Conservation (phyloP, 2,329 filamentous ascomycete genomes). For the Botrytis cinerea region DNA sequence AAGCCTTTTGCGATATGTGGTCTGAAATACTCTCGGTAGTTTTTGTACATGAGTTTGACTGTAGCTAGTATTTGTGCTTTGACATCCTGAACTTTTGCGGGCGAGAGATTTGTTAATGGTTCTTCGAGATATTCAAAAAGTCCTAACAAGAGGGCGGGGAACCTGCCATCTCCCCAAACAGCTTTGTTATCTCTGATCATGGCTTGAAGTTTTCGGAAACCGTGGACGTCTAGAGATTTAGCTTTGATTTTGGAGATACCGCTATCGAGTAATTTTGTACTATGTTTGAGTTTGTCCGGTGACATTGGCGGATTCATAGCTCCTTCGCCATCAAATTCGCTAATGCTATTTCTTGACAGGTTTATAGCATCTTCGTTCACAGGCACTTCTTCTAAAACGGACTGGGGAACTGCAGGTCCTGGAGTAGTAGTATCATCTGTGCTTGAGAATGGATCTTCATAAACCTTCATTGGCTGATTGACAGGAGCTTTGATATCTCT, state of each 20-base stretch:
- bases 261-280: slow-evolving; percentile 66
- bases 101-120: slow-evolving; percentile 53
- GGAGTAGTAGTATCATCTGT: slow-evolving; percentile 51
- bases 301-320: slow-evolving; percentile 40
- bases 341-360: slow-evolving; percentile 31
- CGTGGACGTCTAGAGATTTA: slow-evolving; percentile 75
- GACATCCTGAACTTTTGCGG: slow-evolving; percentile 69
- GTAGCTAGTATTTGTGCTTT: slow-evolving; percentile 75
- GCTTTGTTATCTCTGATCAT: slow-evolving; percentile 68
- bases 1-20: slow-evolving; percentile 69
- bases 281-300: slow-evolving; percentile 58
- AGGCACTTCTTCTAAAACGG: slow-evolving; percentile 61
- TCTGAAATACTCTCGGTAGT: slow-evolving; percentile 65
- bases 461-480: slow-evolving; percentile 50
- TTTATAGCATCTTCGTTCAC: slow-evolving; percentile 54
- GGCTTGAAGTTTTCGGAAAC: slow-evolving; percentile 76
- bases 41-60: slow-evolving; percentile 70
- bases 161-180: slow-evolving; percentile 66
- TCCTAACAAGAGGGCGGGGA: slow-evolving; percentile 65
- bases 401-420: slow-evolving; percentile 48
- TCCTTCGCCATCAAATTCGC: slow-evolving; percentile 26
- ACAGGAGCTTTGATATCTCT: slow-evolving; percentile 35
- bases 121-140: slow-evolving; percentile 73
- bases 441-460: slow-evolving; percentile 59
- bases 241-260: slow-evolving; percentile 72